These are phyloP conservation scores for Gyromitra esculenta DNA, from an alignment of 2,329 filamentous ascomycete species.

Conservation along the genomic window DNA sequence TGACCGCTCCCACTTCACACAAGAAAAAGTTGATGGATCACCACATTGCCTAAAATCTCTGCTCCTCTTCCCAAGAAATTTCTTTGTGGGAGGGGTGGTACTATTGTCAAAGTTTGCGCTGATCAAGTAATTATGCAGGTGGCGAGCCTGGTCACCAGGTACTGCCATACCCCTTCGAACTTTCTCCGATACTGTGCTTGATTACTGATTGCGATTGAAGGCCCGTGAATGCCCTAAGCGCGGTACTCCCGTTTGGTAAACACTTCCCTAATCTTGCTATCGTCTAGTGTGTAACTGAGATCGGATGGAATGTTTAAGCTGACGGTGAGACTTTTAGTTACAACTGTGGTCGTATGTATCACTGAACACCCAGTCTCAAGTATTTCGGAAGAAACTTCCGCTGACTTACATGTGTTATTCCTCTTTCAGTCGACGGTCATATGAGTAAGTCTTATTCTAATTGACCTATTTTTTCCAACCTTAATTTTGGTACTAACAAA, in stretches of 20 bases:
- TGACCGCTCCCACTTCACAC: constrained; percentile 22
- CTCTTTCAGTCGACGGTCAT: constrained; percentile 71
- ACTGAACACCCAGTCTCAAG: constrained; percentile 53
- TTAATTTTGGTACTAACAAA: constrained; percentile 53
- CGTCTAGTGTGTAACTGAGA: constrained; percentile 21
- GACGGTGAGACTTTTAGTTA: constrained; percentile 67
- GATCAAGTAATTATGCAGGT: constrained; percentile 64
- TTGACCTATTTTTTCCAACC: constrained; percentile 22
- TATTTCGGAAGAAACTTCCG: constrained; percentile 33
- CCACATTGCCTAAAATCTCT: constrained; percentile 39
- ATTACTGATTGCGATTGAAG: constrained; percentile 63
- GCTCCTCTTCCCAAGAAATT: constrained; percentile 23
- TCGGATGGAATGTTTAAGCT: constrained; percentile 37
- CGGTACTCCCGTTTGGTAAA: constrained; percentile 80
- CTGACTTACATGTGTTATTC: constrained; percentile 55
- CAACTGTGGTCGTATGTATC: constrained; percentile 76
- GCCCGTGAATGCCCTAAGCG: constrained; percentile 87
- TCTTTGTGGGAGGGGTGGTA: constrained; percentile 22
- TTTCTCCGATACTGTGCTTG: constrained; percentile 38
- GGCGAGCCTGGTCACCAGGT: constrained; percentile 79
- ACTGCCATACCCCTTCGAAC: constrained; percentile 60
- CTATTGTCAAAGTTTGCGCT: constrained; percentile 40
- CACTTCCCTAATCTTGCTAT: constrained; percentile 12
- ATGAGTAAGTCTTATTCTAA: constrained; percentile 70
- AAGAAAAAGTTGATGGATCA: constrained; percentile 37